Evolutionary conservation across 2,329 filamentous ascomycete species (phyloP), one percentile per base, ranked within the genome.

Genomic region (Fusarium sp.): DNA sequence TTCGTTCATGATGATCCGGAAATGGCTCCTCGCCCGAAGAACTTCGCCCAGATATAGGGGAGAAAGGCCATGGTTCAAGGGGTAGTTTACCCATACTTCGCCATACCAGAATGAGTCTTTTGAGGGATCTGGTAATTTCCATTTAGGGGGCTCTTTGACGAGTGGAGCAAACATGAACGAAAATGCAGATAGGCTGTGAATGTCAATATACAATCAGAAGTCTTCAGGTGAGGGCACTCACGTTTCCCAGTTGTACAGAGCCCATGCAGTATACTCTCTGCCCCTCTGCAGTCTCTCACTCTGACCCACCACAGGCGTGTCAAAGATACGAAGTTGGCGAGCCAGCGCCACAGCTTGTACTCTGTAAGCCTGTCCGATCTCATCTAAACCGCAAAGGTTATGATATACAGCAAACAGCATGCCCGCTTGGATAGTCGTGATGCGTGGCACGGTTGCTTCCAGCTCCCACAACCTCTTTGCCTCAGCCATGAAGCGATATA

Each of bases 381-480:
- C 77, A 49, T 83, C 82, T 0, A 80, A 58, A 2, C 80, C 80
- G 24, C 77, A 79, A 3, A 80, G 59, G 44, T 76, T 79, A 22
- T 77, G 75, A 5, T 75, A 70, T 1, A 80, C 59, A 16, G 75
- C 75, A 9, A 83, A 75, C 4, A 82, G 55, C 0, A 79, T 72
- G 0, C 77, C 79, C 1, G 81, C 77, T 50, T 83, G 80, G 2
- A 81, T 72, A 1, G 79, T 82, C 0, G 80, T 81, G 9, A 83
- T 63, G 7, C 68, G 69, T 0, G 73, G 62, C 6, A 71, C 56
- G 9, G 60, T 63, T 38, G 74, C 63, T 49, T 82, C 78, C 1
- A 81, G 55, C 20, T 83, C 79, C 78, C 81, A 81, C 5, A 83
- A 62, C 4, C 81, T 77, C 30, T 78, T 79, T 0, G 81, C 80